phyloP scores from a whole-genome alignment of 768 basidiomycete genomes.

The Leccinum boreale region DNA sequence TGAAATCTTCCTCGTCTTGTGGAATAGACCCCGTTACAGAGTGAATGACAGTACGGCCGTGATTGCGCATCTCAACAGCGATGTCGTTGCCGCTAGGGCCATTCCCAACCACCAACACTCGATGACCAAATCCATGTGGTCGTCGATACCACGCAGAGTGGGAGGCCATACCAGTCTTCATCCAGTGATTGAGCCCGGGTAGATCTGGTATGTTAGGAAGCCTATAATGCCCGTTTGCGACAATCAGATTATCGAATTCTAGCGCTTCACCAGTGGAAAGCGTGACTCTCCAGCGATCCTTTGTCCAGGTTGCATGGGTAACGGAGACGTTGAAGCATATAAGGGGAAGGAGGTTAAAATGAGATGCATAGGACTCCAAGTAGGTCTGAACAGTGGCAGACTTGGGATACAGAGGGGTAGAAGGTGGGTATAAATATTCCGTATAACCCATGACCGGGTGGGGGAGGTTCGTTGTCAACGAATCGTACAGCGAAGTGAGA shows the following conservation, averaged over 20 bases:
- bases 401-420: slow-evolving; percentile 65
- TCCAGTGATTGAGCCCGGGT: slow-evolving; percentile 61
- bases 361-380: slow-evolving; percentile 59
- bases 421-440: slow-evolving; percentile 63
- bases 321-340: slow-evolving; percentile 67
- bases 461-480: slow-evolving; percentile 78
- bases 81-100: slow-evolving; percentile 75
- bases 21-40: slow-evolving; percentile 41
- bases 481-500: slow-evolving; percentile 71
- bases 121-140: slow-evolving; percentile 38
- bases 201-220: slow-evolving; percentile 59
- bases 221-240: slow-evolving; percentile 76
- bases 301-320: slow-evolving; percentile 39
- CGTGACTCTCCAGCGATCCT: slow-evolving; percentile 47
- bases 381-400: slow-evolving; percentile 66
- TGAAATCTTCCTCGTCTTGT: slow-evolving; percentile 35
- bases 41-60: slow-evolving; percentile 49
- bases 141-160: slow-evolving; percentile 72
- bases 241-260: slow-evolving; percentile 61
- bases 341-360: slow-evolving; percentile 57
- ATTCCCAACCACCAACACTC: slow-evolving; percentile 45
- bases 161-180: slow-evolving; percentile 44
- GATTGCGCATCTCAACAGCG: slow-evolving; percentile 49
- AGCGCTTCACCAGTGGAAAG: slow-evolving; percentile 35
- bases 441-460: slow-evolving; percentile 74